Percentiles rank a stretch among this genome's conserved stretches.
Evolutionary conservation across 75 land plant genomes (phyloP).

Genomic region (Pinus albicaulis): DNA sequence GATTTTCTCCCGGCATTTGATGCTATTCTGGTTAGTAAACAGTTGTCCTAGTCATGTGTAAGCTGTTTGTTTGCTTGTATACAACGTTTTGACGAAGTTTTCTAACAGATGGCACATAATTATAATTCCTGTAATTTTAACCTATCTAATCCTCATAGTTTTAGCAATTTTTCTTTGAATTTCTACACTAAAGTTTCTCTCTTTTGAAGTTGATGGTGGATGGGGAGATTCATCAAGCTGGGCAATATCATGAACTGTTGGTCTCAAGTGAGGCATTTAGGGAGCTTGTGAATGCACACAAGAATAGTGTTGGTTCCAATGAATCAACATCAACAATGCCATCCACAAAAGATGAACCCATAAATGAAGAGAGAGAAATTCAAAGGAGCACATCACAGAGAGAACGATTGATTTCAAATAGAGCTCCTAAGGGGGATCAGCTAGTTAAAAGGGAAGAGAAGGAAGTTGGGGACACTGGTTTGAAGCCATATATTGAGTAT

Average conservation of each 20-base stretch:
- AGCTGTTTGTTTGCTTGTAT: neutral
- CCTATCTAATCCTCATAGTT: neutral
- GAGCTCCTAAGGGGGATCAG: slow-evolving; percentile 5
- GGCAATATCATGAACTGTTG: slow-evolving; percentile 59
- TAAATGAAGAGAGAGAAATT: slow-evolving; percentile 1
- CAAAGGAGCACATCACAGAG: neutral
- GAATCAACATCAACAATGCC: neutral
- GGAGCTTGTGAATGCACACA: slow-evolving; percentile 80
- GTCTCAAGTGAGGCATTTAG: slow-evolving; percentile 57
- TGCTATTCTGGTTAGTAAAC: slow-evolving; percentile 60
- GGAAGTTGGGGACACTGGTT: slow-evolving; percentile 70
- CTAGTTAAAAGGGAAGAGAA: slow-evolving; percentile 40
- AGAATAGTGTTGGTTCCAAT: slow-evolving; percentile 54
- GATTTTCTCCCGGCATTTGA: slow-evolving; percentile 82
- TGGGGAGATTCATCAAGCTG: slow-evolving; percentile 60
- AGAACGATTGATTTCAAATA: neutral
- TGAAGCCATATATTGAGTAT: slow-evolving; percentile 75
- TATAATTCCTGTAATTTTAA: neutral
- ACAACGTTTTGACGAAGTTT: neutral
- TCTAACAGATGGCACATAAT: neutral
- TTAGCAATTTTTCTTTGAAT: neutral
- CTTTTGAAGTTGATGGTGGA: slow-evolving; percentile 74
- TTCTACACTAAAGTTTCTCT: neutral
- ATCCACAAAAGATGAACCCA: neutral
- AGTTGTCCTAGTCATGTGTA: neutral